These are phyloP conservation scores for Starmera quercuum DNA, from an alignment of 805 yeast species.

Conservation along the genomic window DNA sequence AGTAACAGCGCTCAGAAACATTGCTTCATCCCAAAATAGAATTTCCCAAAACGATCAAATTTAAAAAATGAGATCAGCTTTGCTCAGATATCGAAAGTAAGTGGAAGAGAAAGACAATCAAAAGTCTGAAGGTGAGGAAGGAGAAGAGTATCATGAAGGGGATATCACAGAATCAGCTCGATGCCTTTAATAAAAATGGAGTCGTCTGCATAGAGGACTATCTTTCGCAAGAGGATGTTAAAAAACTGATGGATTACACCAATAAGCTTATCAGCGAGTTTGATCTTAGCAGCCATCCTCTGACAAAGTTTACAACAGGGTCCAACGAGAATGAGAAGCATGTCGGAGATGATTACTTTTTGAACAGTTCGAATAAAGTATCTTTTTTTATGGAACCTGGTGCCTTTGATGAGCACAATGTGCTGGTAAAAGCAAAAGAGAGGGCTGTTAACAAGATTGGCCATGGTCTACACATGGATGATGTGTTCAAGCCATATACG, in stretches of 20 bases:
- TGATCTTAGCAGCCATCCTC: conserved; percentile 52
- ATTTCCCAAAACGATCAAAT: too few species aligned
- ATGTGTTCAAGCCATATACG: conserved; percentile 41
- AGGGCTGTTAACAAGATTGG: conserved; percentile 70
- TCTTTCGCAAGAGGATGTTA: conserved; percentile 34
- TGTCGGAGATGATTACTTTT: conserved; percentile 67
- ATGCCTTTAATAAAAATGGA: conserved; percentile 46
- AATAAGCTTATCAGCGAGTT: conserved; percentile 37
- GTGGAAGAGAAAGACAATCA: too few species aligned
- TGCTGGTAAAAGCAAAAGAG: conserved; percentile 43
- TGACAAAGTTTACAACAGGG: conserved; percentile 61
- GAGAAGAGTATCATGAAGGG: conserved; percentile 14
- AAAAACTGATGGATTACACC: conserved; percentile 34
- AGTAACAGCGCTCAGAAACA: too few species aligned
- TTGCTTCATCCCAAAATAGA: too few species aligned
- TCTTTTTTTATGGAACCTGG: conserved; percentile 65
- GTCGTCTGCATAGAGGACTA: conserved; percentile 54
- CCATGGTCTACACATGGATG: conserved; percentile 63
- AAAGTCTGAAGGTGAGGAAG: too few species aligned
- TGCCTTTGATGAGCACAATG: conserved; percentile 50
- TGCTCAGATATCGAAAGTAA: too few species aligned
- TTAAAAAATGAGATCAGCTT: too few species aligned
- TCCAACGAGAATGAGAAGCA: conserved; percentile 38
- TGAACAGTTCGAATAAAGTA: conserved; percentile 61
- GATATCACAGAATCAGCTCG: conserved; percentile 41